Evolutionary conservation across 2,329 filamentous ascomycete genomes (phyloP), one percentile per base, ranked within the genome.

Genomic region (Mycosphaerelloides madeirae): DNA sequence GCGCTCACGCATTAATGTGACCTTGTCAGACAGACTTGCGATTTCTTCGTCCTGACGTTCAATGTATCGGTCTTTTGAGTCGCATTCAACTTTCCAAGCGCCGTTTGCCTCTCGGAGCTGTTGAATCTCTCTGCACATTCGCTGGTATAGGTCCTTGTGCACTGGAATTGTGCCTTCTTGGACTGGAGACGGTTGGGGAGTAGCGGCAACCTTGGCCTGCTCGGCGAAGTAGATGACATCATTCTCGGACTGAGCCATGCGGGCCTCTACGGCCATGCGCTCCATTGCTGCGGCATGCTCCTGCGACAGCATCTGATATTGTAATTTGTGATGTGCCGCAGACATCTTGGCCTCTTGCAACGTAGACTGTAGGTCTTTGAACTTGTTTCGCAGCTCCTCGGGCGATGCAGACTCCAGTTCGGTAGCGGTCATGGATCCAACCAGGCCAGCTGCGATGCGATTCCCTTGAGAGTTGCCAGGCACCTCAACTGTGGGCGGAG

Each of bases 161-260:
- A 56, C 67, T 59, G 45, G 65, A 54, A 50, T 68, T 60, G 52
- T 60, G 56, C 51, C 61, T 41, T 56, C 52, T 20, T 76, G 71
- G 16, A 75, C 74, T 39, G 81, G 76, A 3, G 75, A 31, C 31
- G 57, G 59, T 8, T 51, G 41, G 5, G 71, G 15, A 70, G 73
- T 6, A 68, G 68, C 53, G 69, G 75, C 44, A 77, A 68, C 47
- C 74, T 80, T 40, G 78, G 78, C 40, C 61, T 85, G 79, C 60
- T 93, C 85, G 12, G 82, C 81, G 50, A 78, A 76, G 48, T 89
- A 84, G 20, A 96, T 72, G 11, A 90, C 86, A 50, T 95, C 86
- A 15, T 95, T 84, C 66, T 96, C 89, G 16, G 85, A 79, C 50
- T 87, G 80, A n/a, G 84, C 85, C 79, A 96, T 90, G 53, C 93